Base-by-base conservation (phyloP, 2,329 filamentous ascomycete genomes). In the Trichoderma endophyticum region DNA sequence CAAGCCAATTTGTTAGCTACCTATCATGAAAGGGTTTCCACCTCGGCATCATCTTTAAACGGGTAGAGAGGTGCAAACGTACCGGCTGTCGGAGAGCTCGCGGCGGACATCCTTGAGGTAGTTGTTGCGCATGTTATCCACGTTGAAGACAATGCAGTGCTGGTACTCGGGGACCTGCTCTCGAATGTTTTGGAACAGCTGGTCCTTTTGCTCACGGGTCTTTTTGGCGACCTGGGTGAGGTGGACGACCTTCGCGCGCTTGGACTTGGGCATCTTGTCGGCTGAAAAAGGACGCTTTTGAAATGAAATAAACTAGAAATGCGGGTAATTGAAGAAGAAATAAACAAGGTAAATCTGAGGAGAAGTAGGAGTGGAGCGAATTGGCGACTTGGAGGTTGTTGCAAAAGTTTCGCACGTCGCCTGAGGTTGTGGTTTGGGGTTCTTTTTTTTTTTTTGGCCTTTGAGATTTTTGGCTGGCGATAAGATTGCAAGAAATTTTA, bases 91-190 rank as follows among this genome's bases (percentile, higher is more conserved):
- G 64, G 87, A 87, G 77, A 98, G 91, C 78, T 97, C 92, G 76
- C 90, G 89, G 77, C 95, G 91, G 77, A 98, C 93, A 78, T 94
- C 90, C 85, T 98, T 97, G 79, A 98, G 86, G 83, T 97, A 95
- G 77, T 91, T 97, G 86, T 99, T 99, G 82, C 96, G 94, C 94
- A 97, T 97, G 86, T 98, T 98, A 81, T 97, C 93, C 77, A 99
- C 91, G 79, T 89, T 89, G 82, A 99, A 97, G 80, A 98, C 93
- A 84, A 97, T 97, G 84, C 95, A 92, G 86, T 95, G 90, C 83
- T 94, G 89, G 87, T 95, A 97, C 79, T 93, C 86, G 80, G 94
- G 92, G 73, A 97, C 87, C 79, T 91, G 91, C 81, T 95, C 91
- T 82, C 94, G 94, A 75, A 99, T 92, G 82, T 93, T 94, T 83